phyloP scores from a whole-genome alignment of 768 basidiomycete species.

The Kwoniella dejecticola region DNA sequence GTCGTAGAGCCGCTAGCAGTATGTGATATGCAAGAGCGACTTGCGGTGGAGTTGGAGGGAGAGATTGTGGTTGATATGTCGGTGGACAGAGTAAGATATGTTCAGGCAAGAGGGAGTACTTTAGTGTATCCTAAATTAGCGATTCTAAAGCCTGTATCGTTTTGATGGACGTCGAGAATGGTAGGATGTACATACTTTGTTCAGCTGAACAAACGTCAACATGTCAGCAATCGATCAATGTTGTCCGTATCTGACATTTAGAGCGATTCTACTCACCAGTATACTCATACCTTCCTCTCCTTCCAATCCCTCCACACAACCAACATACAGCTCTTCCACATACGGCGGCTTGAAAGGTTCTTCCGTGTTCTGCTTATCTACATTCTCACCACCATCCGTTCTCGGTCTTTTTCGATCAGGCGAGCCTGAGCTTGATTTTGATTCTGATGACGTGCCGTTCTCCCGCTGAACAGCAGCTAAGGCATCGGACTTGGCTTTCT shows the following conservation, averaged over 20 bases:
- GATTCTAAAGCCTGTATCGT: too few relatives aligned
- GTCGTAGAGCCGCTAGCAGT: slow-evolving; percentile 67
- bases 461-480: slow-evolving; percentile 59
- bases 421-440: slow-evolving; percentile 17
- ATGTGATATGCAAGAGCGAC: slow-evolving; percentile 75
- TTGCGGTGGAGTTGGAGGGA: slow-evolving; percentile 76
- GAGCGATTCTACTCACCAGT: slow-evolving; percentile 36
- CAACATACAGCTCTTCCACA: slow-evolving; percentile 70
- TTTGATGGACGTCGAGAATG: too few relatives aligned
- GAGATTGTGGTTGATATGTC: slow-evolving; percentile 63
- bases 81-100: slow-evolving; percentile 71
- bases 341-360: slow-evolving; percentile 85
- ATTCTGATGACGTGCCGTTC: slow-evolving; percentile 8
- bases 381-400: slow-evolving; percentile 8
- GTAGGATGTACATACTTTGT: slow-evolving; percentile 45
- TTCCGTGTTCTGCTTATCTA: slow-evolving; percentile 53
- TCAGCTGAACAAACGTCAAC: slow-evolving; percentile 24
- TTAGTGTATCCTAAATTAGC: too few relatives aligned
- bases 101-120: slow-evolving; percentile 74
- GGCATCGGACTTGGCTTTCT: slow-evolving; percentile 54
- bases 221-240: neutral
- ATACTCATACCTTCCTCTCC: slow-evolving; percentile 61
- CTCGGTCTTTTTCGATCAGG: slow-evolving; percentile 37
- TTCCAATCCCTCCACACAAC: slow-evolving; percentile 63
- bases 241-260: neutral